phyloP scores from a whole-genome alignment of 73 alveolate genomes.

The Symbiodinium natans region DNA sequence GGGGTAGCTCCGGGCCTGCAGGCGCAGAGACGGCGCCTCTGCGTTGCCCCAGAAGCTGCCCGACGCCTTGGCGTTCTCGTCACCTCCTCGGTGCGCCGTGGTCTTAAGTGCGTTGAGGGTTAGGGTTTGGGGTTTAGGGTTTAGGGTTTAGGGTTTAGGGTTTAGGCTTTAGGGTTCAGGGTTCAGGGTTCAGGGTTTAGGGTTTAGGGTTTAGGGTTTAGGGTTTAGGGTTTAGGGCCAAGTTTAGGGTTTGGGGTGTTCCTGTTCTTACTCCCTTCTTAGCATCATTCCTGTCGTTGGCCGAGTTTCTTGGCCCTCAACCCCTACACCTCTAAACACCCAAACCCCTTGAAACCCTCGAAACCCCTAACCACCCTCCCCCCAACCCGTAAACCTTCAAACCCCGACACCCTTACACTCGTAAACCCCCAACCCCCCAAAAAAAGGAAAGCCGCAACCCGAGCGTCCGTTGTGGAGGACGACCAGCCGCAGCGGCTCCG shows the following conservation, averaged over 20 bases:
- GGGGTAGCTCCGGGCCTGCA: too few species aligned
- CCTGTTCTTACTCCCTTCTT: too few species aligned
- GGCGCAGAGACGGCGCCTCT: not conserved
- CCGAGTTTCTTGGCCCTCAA: not conserved
- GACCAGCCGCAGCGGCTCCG: not conserved
- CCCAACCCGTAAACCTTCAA: not conserved
- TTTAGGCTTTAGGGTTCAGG: too few species aligned
- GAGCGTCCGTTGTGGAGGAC: not conserved
- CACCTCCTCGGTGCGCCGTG: not conserved
- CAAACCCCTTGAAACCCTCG: not conserved
- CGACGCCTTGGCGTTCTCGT: conserved; percentile 1
- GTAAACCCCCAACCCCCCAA: too few species aligned
- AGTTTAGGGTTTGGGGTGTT: too few species aligned
- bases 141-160: too few species aligned
- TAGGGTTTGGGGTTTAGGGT: not conserved
- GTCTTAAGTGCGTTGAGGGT: not conserved
- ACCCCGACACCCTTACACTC: too few species aligned
- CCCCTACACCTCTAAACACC: not conserved
- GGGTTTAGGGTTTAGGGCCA: too few species aligned
- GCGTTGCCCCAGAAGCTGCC: not conserved
- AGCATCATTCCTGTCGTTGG: too few species aligned
- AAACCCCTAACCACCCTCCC: not conserved
- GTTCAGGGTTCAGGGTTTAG: too few species aligned
- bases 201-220: too few species aligned
- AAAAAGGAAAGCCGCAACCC: too few species aligned